Evolutionary conservation across 108 stramenopile species (phyloP), one percentile per base, ranked within the genome.

Genomic region (Discostella stelligeroides): DNA sequence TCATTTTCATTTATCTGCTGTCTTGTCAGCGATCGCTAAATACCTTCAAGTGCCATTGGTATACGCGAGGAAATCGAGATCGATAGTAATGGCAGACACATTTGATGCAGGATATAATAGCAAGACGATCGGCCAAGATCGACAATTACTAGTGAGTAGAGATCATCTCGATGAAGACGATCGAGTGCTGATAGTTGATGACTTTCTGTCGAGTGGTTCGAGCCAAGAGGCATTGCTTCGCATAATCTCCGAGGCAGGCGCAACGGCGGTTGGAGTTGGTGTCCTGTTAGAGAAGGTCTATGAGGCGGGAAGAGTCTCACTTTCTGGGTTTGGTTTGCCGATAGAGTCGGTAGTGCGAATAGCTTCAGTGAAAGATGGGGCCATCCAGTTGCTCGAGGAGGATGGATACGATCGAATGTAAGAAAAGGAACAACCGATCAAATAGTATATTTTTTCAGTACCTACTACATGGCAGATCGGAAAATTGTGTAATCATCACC

Each of bases 21-120:
- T 25, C 25, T 49, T 8, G 14, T 20, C 46, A 72, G 71, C 95
- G 37, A 89, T 95, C 87, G 89, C 88, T 40, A 88, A 87, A 43
- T 90, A 90, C 66, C 77, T 92, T 7, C 87, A 91, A 51, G 90
- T 95, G 8, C 92, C 92, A 9, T 75, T 89, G 9, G 90, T 95
- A 1, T 95, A 95, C 66, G 95, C 95, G 3, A 74, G 95, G 28
- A 95, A 95, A 79, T 87, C 91, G 80, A 85, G 95, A 30, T 90
- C 80, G 49, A 80, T 95, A 11, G 95, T 92, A 58, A 92, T 95
- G 95, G 88, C 92, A 38, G 89, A 92, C 34, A 87, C 88, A 5
- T 92, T 78, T 74, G 72, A 86, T 23, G 95, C 90, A 18, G 76
- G 77, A 7, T 92, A 91, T 70, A 81, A 81, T 45, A 85, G 84